A percentile compares a stretch with the other conserved stretches of the same genome.
Conservation (phyloP, 2,329 filamentous ascomycete species). For the Pseudogymnoascus sp. region DNA sequence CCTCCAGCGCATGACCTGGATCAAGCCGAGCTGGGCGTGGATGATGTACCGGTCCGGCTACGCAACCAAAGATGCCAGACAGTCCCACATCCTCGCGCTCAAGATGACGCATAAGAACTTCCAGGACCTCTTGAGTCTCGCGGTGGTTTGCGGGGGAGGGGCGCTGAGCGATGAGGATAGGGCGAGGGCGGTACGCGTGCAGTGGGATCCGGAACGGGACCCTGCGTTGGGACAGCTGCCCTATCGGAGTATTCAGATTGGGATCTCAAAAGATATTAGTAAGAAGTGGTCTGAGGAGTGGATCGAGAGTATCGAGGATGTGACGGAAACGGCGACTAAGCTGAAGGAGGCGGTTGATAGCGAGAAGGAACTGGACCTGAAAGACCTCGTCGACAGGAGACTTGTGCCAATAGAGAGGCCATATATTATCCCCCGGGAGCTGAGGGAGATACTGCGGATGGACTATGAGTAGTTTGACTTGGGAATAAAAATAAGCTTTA, state of each 20-base stretch:
- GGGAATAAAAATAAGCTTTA: not conserved
- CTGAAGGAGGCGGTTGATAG: slow-evolving; percentile 38
- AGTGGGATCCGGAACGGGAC: slow-evolving; percentile 56
- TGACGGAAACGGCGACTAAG: slow-evolving; percentile 43
- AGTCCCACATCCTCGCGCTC: slow-evolving; percentile 49
- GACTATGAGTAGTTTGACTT: slow-evolving; percentile 2
- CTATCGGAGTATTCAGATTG: slow-evolving; percentile 53
- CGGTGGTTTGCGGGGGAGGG: slow-evolving; percentile 28
- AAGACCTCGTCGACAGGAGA: slow-evolving; percentile 31
- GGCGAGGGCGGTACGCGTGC: slow-evolving; percentile 40
- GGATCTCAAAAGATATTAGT: slow-evolving; percentile 41
- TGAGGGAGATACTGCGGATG: slow-evolving; percentile 30
- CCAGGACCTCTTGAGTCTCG: slow-evolving; percentile 34
- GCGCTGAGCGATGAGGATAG: slow-evolving; percentile 18
- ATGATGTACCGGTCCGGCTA: slow-evolving; percentile 57
- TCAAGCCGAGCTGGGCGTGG: slow-evolving; percentile 56
- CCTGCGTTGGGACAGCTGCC: slow-evolving; percentile 36
- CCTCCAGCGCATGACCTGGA: slow-evolving; percentile 53
- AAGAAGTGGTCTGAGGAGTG: slow-evolving; percentile 40
- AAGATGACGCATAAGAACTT: slow-evolving; percentile 45
- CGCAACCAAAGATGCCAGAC: slow-evolving; percentile 45
- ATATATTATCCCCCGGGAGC: slow-evolving; percentile 34
- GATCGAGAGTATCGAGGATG: slow-evolving; percentile 49
- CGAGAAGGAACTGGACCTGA: slow-evolving; percentile 26
- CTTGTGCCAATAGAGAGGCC: slow-evolving; percentile 38